Evolutionary conservation across 2,329 filamentous ascomycete species (phyloP).

Genomic region (Helicocarpus griseus): DNA sequence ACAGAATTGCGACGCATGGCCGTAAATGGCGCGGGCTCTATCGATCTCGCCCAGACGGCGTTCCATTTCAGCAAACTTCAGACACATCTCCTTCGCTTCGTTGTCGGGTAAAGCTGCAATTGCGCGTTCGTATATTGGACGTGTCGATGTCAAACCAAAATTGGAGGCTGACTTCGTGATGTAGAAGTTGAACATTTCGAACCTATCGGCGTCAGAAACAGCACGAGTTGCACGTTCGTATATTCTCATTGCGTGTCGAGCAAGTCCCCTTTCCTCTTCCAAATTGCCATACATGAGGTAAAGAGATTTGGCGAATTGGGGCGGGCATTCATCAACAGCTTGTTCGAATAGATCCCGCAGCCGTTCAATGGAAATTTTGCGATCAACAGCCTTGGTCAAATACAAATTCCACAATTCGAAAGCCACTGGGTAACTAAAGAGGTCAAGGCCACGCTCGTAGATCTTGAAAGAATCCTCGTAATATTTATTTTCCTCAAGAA

Average conservation of each 20-base stretch:
- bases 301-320: constrained; percentile 89
- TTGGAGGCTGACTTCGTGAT: constrained; percentile 98
- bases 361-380: constrained; percentile 90
- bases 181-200: constrained; percentile 99
- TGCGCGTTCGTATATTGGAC: constrained; percentile 91
- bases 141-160: constrained; percentile 88
- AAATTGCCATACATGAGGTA: constrained; percentile 98
- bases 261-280: constrained; percentile 89
- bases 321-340: constrained; percentile 85
- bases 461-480: constrained; percentile 97
- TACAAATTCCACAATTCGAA: constrained; percentile 99
- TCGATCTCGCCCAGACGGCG: constrained; percentile 86
- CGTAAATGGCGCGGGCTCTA: constrained; percentile 87
- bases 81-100: constrained; percentile 94
- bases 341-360: constrained; percentile 94
- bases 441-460: constrained; percentile 87
- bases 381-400: constrained; percentile 90
- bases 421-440: constrained; percentile 97
- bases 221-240: constrained; percentile 94
- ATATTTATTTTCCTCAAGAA: constrained; percentile 89
- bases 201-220: constrained; percentile 85
- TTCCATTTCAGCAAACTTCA: constrained; percentile 98
- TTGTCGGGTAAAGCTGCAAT: constrained; percentile 86
- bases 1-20: constrained; percentile 93
- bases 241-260: constrained; percentile 95